Evolutionary conservation across 805 yeast species (phyloP), one percentile per base, ranked within the genome.

Genomic region (Priceomyces castillae): DNA sequence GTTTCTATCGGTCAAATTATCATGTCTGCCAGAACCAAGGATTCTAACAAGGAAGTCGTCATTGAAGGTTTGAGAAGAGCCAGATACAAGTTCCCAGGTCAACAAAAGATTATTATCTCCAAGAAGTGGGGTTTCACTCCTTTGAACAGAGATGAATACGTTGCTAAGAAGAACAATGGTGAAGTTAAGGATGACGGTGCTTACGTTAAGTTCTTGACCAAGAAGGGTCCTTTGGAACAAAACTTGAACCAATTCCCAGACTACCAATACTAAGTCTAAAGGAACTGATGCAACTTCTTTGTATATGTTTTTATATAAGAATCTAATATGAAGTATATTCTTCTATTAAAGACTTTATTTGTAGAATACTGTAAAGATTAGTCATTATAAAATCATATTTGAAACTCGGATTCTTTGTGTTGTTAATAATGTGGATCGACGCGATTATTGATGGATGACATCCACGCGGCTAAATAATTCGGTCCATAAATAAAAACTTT

Each of bases 81-180:
- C 60, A 92, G 98, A 83, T 94, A 94, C 88, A 94, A 94, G 92
- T 94, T 94, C 98, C 99, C 99, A 77, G 99, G 99, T 82, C 99
- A 94, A 82, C 99, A 94, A 81, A 92, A 84, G 84, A 94, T 94
- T 73, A 94, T 94, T 69, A 78, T 94, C 77, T 94, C 99, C 63
- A 94, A 94, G 95, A 94, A 94, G 81, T 94, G 99, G 99, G 99
- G 99, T 80, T 94, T 94, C 97, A 94, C 99, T 77, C 87, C 86
- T 76, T 86, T 94, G 71, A 82, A 92, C 95, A 88, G 99, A 81
- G 96, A 80, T 49, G 97, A 94, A 69, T 94, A 92, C 86, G 80
- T 89, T 69, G 82, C 79, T 67, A 88, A 84, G 80, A 90, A 94
- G 81, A 86, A 86, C 75, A 86, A 89, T 71, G 96, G 96, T 80